Conservation (phyloP, 805 yeast genomes). For the Naumovozyma dairenensis region DNA sequence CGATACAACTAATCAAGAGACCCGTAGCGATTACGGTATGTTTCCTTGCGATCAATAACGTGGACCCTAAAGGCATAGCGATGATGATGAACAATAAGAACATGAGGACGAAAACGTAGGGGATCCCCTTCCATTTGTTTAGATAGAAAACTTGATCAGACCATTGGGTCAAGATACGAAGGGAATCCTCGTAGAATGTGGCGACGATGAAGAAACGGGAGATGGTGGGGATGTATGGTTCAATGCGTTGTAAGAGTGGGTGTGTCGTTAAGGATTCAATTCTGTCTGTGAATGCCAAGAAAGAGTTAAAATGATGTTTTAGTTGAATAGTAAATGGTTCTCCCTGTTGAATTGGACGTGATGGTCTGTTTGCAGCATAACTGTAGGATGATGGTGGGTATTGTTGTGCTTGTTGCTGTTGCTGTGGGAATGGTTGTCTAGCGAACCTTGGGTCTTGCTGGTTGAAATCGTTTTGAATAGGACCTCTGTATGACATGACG, state of each 20-base stretch:
- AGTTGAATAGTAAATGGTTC: no score
- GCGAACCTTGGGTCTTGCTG: no score
- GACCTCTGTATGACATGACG: no score
- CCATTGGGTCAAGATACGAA: constrained; percentile 83
- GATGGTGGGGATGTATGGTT: constrained; percentile 74
- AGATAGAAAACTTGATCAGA: constrained; percentile 78
- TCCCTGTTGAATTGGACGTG: no score
- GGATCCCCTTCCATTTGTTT: constrained; percentile 67
- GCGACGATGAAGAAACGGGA: constrained; percentile 89
- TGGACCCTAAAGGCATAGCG: constrained; percentile 65
- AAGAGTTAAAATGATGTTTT: no score
- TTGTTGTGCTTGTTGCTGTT: no score
- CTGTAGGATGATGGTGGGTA: no score
- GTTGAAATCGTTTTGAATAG: no score
- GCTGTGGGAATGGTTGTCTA: no score
- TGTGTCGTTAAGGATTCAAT: constrained; percentile 46
- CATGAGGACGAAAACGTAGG: constrained; percentile 65
- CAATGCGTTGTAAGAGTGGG: constrained; percentile 38
- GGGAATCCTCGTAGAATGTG: constrained; percentile 83
- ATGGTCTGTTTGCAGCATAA: no score
- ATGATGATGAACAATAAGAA: constrained; percentile 56
- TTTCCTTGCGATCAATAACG: constrained; percentile 59
- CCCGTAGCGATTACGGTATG: constrained; percentile 61
- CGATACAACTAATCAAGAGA: constrained; percentile 57
- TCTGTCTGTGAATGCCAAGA: background rate